Conservation (phyloP, 1,139 yeast species). For the Blastobotrys capitulatus region DNA sequence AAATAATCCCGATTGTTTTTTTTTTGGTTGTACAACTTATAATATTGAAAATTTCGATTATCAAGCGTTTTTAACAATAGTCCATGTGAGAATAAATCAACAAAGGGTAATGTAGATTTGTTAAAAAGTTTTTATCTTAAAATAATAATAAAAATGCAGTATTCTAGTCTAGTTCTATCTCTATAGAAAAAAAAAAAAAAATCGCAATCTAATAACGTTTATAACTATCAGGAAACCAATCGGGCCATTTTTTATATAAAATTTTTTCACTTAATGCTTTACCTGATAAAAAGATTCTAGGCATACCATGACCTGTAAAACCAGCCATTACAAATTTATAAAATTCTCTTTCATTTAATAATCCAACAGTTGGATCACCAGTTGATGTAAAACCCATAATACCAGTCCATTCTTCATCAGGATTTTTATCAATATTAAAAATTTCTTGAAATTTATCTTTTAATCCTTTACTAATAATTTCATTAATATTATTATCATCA, state of each 20-base stretch:
- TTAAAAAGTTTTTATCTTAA: no score
- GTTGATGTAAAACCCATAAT: slow-evolving; percentile 37
- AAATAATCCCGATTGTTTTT: no score
- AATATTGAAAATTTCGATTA: no score
- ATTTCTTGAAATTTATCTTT: slow-evolving; percentile 18
- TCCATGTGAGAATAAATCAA: no score
- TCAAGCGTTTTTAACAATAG: no score
- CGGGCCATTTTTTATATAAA: slow-evolving; percentile 18
- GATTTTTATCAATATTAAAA: slow-evolving; percentile 17
- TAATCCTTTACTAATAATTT: slow-evolving; percentile 18
- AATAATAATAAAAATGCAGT: no score
- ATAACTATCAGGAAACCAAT: slow-evolving; percentile 21
- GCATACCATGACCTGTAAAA: slow-evolving; percentile 47
- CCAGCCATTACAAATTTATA: slow-evolving; percentile 38
- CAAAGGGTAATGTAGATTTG: no score
- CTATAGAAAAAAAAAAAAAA: no score
- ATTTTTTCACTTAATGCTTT: slow-evolving; percentile 22
- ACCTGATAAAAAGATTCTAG: slow-evolving; percentile 35
- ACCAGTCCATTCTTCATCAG: slow-evolving; percentile 38
- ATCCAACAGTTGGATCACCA: slow-evolving; percentile 21
- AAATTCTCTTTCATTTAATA: slow-evolving; percentile 11
- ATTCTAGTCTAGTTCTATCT: no score
- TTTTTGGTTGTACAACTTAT: no score
- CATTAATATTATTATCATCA: slow-evolving; percentile 20
- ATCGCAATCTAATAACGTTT: neutral